These are phyloP conservation scores for Globisporangium parvum DNA, from an alignment of 352 stramenopile genomes.

Conservation along the genomic window DNA sequence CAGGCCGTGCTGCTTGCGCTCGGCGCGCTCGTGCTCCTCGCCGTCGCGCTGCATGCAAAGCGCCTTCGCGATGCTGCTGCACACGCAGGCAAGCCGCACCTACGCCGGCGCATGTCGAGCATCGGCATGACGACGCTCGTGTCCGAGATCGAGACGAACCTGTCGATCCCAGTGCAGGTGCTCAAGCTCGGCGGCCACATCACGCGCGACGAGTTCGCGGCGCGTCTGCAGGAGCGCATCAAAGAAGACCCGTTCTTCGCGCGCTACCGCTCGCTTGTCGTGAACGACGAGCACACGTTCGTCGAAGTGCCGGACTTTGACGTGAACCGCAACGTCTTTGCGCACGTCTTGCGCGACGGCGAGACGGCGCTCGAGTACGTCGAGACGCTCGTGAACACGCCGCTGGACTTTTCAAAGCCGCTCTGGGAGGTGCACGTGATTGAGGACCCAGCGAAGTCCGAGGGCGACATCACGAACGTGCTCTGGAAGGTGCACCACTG, in stretches of 20 bases:
- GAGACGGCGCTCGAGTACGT: constrained; percentile 61
- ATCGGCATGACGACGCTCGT: constrained; percentile 68
- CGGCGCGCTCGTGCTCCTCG: constrained; percentile 12
- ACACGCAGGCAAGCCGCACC: constrained; percentile 20
- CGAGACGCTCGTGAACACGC: constrained; percentile 65
- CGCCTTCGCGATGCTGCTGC: not conserved
- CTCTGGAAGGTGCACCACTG: constrained; percentile 78
- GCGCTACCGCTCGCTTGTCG: constrained; percentile 63
- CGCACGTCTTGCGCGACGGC: constrained; percentile 40
- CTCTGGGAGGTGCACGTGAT: constrained; percentile 78
- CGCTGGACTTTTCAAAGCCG: constrained; percentile 58
- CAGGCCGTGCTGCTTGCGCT: constrained; percentile 16
- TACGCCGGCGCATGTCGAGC: constrained; percentile 54
- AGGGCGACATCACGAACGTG: constrained; percentile 33
- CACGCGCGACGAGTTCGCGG: constrained; percentile 33
- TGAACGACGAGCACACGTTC: constrained; percentile 39
- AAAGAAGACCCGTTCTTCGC: constrained; percentile 53
- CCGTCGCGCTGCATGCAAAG: constrained; percentile 11
- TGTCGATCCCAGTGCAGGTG: constrained; percentile 69
- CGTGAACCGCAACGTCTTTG: constrained; percentile 39
- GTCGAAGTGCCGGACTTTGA: constrained; percentile 56
- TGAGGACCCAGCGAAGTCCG: constrained; percentile 21
- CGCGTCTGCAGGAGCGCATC: constrained; percentile 46
- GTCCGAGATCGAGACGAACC: constrained; percentile 67
- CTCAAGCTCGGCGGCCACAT: constrained; percentile 48